A percentile compares a stretch with the other conserved stretches of the same genome.
phyloP scores from a whole-genome alignment of 352 stramenopile species.

The Phytopythium sindhum region DNA sequence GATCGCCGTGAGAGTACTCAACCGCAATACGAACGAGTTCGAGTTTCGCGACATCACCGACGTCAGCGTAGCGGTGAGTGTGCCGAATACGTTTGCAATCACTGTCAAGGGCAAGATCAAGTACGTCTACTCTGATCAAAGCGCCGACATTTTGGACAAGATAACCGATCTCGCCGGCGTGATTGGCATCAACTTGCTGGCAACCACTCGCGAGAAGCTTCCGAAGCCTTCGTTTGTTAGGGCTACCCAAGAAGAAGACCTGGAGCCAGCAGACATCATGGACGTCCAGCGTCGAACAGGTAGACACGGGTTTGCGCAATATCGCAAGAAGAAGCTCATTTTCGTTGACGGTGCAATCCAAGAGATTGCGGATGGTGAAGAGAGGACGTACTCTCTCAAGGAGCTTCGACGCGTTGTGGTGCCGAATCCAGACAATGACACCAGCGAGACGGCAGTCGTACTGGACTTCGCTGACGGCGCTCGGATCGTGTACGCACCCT shows the following conservation, averaged over 20 bases:
- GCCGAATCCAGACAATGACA: conserved; percentile 22
- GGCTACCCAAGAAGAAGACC: conserved; percentile 28
- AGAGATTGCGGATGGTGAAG: conserved; percentile 40
- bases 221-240: conserved; percentile 43
- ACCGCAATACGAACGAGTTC: conserved; percentile 70
- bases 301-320: conserved; percentile 50
- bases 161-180: conserved; percentile 59
- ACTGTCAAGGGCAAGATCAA: conserved; percentile 58
- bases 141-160: conserved; percentile 52
- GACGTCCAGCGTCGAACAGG: conserved; percentile 55
- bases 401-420: conserved; percentile 49
- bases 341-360: conserved; percentile 49
- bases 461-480: conserved; percentile 68
- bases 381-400: conserved; percentile 60
- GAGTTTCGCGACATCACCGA: conserved; percentile 63
- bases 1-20: conserved; percentile 61
- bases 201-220: conserved; percentile 35
- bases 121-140: conserved; percentile 73
- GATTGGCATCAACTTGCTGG: conserved; percentile 54
- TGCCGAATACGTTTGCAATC: conserved; percentile 60
- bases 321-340: conserved; percentile 64
- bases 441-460: conserved; percentile 37
- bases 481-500: conserved; percentile 55
- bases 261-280: conserved; percentile 44
- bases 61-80: conserved; percentile 36